Conservation (phyloP, 2,329 filamentous ascomycete species). For the Ophiostoma sp. region DNA sequence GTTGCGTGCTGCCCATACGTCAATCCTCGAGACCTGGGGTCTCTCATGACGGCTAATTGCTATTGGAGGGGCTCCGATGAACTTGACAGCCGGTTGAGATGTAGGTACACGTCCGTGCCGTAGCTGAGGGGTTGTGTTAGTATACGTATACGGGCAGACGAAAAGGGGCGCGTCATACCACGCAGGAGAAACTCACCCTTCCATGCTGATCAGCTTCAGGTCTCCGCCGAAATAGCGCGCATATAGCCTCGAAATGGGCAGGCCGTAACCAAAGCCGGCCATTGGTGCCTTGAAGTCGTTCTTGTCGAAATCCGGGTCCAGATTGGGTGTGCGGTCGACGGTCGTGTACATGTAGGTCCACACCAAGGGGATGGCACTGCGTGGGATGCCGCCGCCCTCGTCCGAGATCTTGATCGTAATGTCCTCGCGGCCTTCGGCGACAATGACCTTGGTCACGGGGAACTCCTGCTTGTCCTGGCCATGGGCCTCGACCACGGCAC, state of each 20-base stretch:
- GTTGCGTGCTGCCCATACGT: conserved; percentile 34
- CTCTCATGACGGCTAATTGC: conserved; percentile 84
- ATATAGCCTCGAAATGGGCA: conserved; percentile 90
- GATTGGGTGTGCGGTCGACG: conserved; percentile 86
- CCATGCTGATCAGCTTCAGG: conserved; percentile 97
- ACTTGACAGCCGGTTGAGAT: conserved; percentile 90
- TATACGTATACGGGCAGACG: neutral
- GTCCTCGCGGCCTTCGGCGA: conserved; percentile 95
- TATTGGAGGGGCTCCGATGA: conserved; percentile 97
- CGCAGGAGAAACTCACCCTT: conserved; percentile 62
- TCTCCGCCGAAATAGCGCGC: conserved; percentile 97
- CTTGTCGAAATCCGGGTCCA: conserved; percentile 97
- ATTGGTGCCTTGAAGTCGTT: conserved; percentile 99
- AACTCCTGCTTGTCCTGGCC: conserved; percentile 95
- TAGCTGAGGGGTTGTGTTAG: conserved; percentile 54
- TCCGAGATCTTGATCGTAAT: conserved; percentile 98
- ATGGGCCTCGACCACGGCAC: conserved; percentile 92
- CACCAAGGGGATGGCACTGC: conserved; percentile 90
- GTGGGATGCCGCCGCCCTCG: conserved; percentile 90
- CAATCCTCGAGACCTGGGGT: conserved; percentile 62
- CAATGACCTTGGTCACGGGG: conserved; percentile 93
- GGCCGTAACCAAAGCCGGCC: conserved; percentile 96
- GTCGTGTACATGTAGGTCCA: conserved; percentile 99
- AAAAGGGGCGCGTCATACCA: neutral
- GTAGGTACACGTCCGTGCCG: conserved; percentile 96